Percentiles rank a stretch among this genome's conserved stretches.
phyloP scores from a whole-genome alignment of 306 rosid species.

The Begonia peltatifolia region DNA sequence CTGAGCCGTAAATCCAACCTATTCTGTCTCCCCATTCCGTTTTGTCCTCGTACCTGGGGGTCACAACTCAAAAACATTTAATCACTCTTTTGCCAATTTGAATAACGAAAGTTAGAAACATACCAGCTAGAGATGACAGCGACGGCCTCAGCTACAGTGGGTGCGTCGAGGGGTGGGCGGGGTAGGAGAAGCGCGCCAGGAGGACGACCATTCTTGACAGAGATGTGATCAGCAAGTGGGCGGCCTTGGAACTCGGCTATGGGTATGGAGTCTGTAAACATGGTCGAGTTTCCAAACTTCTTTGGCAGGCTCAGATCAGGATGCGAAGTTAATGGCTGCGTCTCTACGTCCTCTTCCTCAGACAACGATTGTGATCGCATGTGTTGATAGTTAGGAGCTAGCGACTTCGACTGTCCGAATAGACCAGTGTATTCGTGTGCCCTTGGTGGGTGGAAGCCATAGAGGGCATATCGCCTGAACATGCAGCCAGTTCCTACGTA shows the following conservation, averaged over 20 bases:
- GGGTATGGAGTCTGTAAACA: conserved; percentile 52
- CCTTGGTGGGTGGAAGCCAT: conserved; percentile 81
- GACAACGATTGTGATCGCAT: conserved; percentile 9
- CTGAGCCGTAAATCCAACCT: conserved; percentile 90
- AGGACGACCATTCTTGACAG: conserved; percentile 69
- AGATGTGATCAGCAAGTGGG: conserved; percentile 65
- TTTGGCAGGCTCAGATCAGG: conserved; percentile 44
- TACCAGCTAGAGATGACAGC: conserved; percentile 90
- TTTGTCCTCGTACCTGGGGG: conserved; percentile 61
- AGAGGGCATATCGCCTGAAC: conserved; percentile 71
- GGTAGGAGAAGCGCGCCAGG: conserved; percentile 52
- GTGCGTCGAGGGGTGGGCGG: conserved; percentile 73
- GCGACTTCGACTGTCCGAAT: conserved; percentile 44
- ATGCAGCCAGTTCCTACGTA: conserved; percentile 86
- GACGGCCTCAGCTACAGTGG: conserved; percentile 73
- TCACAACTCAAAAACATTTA: not conserved
- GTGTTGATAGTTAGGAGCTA: conserved; percentile 23
- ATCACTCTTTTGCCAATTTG: not conserved
- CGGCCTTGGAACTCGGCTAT: conserved; percentile 67
- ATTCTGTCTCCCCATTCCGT: conserved; percentile 81
- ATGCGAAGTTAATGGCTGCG: conserved; percentile 36
- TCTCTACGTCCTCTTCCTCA: conserved; percentile 34
- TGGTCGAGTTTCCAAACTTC: conserved; percentile 55
- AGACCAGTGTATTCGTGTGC: conserved; percentile 56
- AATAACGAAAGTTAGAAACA: not conserved